Conservation (phyloP, 169 alveolate species). For the Plasmodium gallinaceum region DNA sequence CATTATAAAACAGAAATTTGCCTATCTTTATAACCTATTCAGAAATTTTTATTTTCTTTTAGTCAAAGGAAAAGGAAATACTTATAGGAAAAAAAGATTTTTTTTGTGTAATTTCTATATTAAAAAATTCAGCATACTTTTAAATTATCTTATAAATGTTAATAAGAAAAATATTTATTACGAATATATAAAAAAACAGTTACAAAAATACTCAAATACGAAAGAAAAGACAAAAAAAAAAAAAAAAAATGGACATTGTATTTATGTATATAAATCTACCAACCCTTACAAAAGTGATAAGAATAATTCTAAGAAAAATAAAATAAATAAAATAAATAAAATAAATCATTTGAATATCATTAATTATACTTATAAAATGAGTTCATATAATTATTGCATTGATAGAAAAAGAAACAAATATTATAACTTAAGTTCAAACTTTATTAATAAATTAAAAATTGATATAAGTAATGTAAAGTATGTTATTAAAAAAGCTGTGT, state of each 20-base stretch:
- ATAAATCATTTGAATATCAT: background rate
- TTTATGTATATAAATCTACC: background rate
- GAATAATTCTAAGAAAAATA: background rate
- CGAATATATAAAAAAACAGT: background rate
- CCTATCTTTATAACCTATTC: constrained; percentile 13
- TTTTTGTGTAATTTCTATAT: background rate
- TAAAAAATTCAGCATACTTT: constrained; percentile 2
- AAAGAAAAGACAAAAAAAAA: background rate
- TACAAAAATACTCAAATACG: background rate
- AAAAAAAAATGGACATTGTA: background rate
- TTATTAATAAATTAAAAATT: background rate
- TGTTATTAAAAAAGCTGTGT: background rate
- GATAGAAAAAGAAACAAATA: background rate
- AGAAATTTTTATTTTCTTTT: background rate
- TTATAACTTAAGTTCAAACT: background rate
- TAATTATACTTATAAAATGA: background rate
- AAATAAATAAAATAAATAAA: no score
- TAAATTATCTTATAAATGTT: background rate
- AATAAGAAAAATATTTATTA: constrained; percentile 8
- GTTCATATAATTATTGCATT: constrained; percentile 21
- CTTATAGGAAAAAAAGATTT: background rate
- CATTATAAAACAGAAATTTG: background rate
- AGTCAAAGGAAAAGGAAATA: background rate
- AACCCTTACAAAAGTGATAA: background rate
- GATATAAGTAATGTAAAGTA: background rate